Base-by-base conservation (phyloP, 1,284 basidiomycete genomes). In the Sanghuangporus baumii region DNA sequence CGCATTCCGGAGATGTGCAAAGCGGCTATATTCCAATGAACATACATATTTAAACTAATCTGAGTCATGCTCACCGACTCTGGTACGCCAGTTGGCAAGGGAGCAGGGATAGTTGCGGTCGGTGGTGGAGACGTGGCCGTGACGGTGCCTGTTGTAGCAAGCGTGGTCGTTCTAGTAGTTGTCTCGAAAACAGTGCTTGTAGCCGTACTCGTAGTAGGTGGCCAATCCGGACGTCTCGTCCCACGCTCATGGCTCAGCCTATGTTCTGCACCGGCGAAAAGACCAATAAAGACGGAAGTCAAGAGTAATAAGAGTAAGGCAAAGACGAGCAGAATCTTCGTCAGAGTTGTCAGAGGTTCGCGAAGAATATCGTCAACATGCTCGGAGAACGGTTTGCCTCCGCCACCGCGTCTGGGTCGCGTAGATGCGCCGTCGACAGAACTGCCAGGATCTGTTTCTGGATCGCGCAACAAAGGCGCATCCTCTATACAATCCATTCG, bases 201-300 rank as follows among this genome's bases (percentile, higher is more conserved):
- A 34, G 38, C 37, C 20, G 57, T 66, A 58, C 34, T 65, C 66
- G 48, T 68, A 67, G 59, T 68, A 71, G 56, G 67, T 71, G 63
- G 40, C 16, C 23, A 23, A 6, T 14, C 31, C 9, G 51, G 51
- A 18, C 41, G 47, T 11, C 70, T 70, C 57, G 72, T 71, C 34
- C 70, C 71, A 14, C 76, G 73, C 38, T 78, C 77, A 69, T 81
- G 82, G 47, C 85, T 85, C 62, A 94, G 81, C 66, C 86, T 87
- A 71, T 89, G 86, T 71, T 94, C 87, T 1, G 90, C 87, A 6
- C 93, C 94, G 31, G 91, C 90, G 74, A 96, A 98, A 6, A 99
- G 81, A 8, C 96, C 96, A 66, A 96, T 87, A 75, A 97, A 96
- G 23, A 94, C 84, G 20, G 91, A 89, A 65, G 86, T 86, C 57